Percentiles rank a stretch among this genome's conserved stretches.
Evolutionary conservation across 192 early-diverging fungal species (phyloP).

Genomic region (Mortierella hygrophila): DNA sequence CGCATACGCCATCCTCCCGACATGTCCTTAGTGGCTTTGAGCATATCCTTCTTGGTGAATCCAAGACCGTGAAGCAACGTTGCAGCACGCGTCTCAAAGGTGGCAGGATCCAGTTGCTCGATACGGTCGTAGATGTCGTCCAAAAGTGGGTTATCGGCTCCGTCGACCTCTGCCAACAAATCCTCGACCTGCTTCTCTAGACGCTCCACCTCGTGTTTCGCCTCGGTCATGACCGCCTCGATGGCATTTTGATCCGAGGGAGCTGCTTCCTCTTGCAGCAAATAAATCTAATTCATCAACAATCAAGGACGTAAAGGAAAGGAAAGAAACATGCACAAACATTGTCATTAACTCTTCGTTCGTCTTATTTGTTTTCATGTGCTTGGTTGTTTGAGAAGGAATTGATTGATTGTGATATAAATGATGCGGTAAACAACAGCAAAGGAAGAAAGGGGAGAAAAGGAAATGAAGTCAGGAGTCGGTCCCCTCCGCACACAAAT

Average conservation of each 20-base stretch:
- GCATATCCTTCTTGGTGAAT: constrained; percentile 90
- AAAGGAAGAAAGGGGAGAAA: background rate
- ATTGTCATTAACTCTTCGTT: background rate
- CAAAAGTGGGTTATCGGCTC: constrained; percentile 90
- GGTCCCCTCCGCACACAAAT: background rate
- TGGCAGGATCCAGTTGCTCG: constrained; percentile 90
- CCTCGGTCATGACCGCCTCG: constrained; percentile 91
- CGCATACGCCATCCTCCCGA: constrained; percentile 99
- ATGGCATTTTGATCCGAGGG: constrained; percentile 94
- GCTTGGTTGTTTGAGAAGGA: background rate
- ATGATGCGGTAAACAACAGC: background rate
- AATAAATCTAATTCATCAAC: constrained; percentile 72
- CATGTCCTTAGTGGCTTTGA: constrained; percentile 94
- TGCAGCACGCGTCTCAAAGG: constrained; percentile 95
- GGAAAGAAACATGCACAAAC: background rate
- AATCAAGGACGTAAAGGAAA: background rate
- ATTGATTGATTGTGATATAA: background rate
- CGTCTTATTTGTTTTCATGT: background rate
- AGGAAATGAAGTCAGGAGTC: background rate
- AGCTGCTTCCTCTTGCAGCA: constrained; percentile 96
- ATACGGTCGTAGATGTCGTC: constrained; percentile 99
- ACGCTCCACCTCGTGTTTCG: constrained; percentile 90
- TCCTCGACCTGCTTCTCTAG: constrained; percentile 96
- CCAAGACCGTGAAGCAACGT: constrained; percentile 95
- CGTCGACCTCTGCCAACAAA: constrained; percentile 82